These are phyloP conservation scores for Pseudozyma thailandica DNA, from an alignment of 1,284 basidiomycete genomes.

Conservation along the genomic window DNA sequence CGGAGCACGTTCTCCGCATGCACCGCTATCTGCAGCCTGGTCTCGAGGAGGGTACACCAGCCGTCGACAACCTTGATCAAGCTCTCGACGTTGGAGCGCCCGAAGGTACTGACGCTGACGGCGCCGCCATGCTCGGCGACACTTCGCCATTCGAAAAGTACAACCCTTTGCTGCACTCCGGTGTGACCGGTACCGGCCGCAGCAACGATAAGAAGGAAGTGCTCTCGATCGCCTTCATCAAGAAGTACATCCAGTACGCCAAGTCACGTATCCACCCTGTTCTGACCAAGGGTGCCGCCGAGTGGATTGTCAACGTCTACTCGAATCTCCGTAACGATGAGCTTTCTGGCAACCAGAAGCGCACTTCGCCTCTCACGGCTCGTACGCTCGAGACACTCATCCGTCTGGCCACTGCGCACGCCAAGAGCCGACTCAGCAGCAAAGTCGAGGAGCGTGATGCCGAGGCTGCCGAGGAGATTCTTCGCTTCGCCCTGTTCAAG, in stretches of 20 bases:
- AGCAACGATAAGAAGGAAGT: conserved; percentile 76
- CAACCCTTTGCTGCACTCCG: conserved; percentile 93
- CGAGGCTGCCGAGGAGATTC: conserved; percentile 88
- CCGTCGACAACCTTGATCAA: conserved; percentile 81
- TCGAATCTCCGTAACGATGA: conserved; percentile 91
- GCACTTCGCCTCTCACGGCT: conserved; percentile 97
- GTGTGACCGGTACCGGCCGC: conserved; percentile 71
- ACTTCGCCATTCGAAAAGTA: conserved; percentile 80
- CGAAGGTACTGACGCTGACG: conserved; percentile 57
- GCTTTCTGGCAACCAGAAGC: conserved; percentile 87
- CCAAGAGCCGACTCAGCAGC: conserved; percentile 88
- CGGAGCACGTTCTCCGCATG: conserved; percentile 97
- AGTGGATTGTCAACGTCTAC: conserved; percentile 93
- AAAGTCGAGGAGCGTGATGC: conserved; percentile 90
- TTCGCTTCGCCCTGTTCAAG: conserved; percentile 97
- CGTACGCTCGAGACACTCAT: conserved; percentile 99
- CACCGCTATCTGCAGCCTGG: conserved; percentile 96
- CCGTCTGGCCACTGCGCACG: conserved; percentile 96
- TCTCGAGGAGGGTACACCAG: conserved; percentile 85
- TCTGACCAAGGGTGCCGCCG: conserved; percentile 90
- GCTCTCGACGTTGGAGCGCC: conserved; percentile 63
- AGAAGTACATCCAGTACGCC: conserved; percentile 98
- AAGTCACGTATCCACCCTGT: conserved; percentile 80
- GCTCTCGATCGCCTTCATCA: conserved; percentile 91
- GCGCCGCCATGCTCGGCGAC: conserved; percentile 54